These are phyloP conservation scores for Dryas drummondii DNA, from an alignment of 306 rosid species.

Conservation along the genomic window DNA sequence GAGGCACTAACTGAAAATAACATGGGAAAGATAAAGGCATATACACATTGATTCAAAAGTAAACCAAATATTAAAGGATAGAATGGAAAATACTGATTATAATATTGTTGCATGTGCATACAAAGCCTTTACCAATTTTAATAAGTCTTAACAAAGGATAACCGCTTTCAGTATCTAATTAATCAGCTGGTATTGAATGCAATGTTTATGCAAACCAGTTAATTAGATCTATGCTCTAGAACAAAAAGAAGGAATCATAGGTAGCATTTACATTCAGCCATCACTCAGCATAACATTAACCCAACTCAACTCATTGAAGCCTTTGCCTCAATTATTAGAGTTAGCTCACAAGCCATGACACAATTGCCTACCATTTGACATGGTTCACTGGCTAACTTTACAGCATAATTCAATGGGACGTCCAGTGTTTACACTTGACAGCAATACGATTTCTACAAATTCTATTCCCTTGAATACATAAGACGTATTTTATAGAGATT, in stretches of 20 bases:
- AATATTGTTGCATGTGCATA: neutral
- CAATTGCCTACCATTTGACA: slow-evolving; percentile 1
- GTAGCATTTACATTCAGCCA: slow-evolving; percentile 3
- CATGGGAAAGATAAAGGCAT: neutral
- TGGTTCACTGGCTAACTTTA: slow-evolving; percentile 7
- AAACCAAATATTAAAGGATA: neutral
- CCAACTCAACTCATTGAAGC: neutral
- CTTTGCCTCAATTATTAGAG: slow-evolving; percentile 6
- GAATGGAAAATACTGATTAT: neutral
- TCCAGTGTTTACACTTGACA: neutral
- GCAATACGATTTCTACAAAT: neutral
- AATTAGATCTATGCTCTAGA: neutral
- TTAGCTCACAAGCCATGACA: slow-evolving; percentile 11
- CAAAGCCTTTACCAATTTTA: neutral
- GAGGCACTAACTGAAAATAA: neutral
- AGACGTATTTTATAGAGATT: neutral
- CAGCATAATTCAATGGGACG: neutral
- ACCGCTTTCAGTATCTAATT: neutral
- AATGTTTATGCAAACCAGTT: neutral
- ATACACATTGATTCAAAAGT: neutral
- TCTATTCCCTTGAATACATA: neutral
- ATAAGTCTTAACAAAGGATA: neutral
- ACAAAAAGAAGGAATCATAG: slow-evolving; percentile 2
- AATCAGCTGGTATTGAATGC: neutral
- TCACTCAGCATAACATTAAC: neutral